Base-by-base conservation (phyloP, 2,329 filamentous ascomycete species). In the Chrysosporium queenslandicum region DNA sequence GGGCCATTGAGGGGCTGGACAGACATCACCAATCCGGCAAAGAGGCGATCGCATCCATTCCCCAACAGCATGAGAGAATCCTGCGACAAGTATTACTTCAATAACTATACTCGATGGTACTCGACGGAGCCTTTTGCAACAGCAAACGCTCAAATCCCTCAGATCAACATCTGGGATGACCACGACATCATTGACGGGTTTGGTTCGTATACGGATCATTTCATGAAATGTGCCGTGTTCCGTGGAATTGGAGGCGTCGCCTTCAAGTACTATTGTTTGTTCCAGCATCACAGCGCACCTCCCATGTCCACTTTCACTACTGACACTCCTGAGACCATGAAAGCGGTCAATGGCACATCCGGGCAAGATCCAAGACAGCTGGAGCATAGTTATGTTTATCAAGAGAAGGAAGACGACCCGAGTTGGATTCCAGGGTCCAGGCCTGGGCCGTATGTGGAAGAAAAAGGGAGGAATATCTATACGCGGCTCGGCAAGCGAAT, bases 301-400 rank as follows among this genome's bases (percentile, higher is more conserved):
- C 89, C 91, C 0, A 74, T 78, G 56, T 90, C 86, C 27, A 95
- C 90, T 0, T 96, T 84, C 66, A 95, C 88, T 2, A 87, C 87
- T 1, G 85, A 86, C 75, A 74, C 77, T 2, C 76, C 78, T 0
- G 69, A 76, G 56, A 81, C 78, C 0, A 78, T 74, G 69, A 67
- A 58, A 52, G 67, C 58, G 23, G 64, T 68, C 3, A 74, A 79
- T 32, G 77, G 77, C 7, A 71, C 69, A 3, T 71, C 79, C 4
- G 74, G 74, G 8, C 66, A 68, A 1, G 87, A 94, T 60, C 79
- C 82, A 1, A 77, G 78, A 27, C 90, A 95, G 67, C 71, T 88
- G 27, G 75, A 84, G 59, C 76, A 89, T 58, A 83, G 84, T 0
- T 95, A 79, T 64, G 87, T 96, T 2, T 72, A 79, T 61, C 71